Evolutionary conservation across 2,329 filamentous ascomycete species (phyloP), one percentile per base, ranked within the genome.

Genomic region (Aspergillus caelatus): DNA sequence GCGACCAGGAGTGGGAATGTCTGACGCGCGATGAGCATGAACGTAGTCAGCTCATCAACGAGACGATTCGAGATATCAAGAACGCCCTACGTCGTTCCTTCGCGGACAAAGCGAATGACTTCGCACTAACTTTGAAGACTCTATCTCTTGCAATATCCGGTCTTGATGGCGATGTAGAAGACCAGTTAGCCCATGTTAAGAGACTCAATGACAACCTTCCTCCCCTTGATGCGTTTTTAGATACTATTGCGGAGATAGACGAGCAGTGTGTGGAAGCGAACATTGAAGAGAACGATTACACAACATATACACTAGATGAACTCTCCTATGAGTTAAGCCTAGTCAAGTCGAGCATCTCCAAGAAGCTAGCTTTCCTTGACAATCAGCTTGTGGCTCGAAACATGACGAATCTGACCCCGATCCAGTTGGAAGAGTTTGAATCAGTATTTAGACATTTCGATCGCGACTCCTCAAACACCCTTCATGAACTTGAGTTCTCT

Each of bases 251-350:
- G 16, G 88, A 88, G 12, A 86, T 98, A 55, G 94, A 97, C 74
- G 88, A 88, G 67, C 93, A 97, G 79, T 99, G 95, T 76, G 87
- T 90, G 64, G 94, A 98, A 81, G 95, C 95, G 66, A 98, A 99
- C 77, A 97, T 99, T 67, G 95, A 99, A 79, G 95, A 99, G 74
- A 99, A 99, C 78, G 95, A 99, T 81, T 98, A 95, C 78, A 99
- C 95, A n/a, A 98, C 94, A 10, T 98, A 98, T 80, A 97, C 94
- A 11, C 95, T 98, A 77, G 95, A 99, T 75, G 95, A 99, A 79
- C 85, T 99, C 48, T 89, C 89, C 64, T 99, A 99, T 80, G 95
- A 99, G 80, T 85, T 98, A 63, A 89, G 92, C 19, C 85, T 99
- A 34, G 95, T 98, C 62, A 94, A 93, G 76, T 90, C 91, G 34